phyloP scores from a whole-genome alignment of 73 alveolate genomes.

The Tetrahymena thermophila region DNA sequence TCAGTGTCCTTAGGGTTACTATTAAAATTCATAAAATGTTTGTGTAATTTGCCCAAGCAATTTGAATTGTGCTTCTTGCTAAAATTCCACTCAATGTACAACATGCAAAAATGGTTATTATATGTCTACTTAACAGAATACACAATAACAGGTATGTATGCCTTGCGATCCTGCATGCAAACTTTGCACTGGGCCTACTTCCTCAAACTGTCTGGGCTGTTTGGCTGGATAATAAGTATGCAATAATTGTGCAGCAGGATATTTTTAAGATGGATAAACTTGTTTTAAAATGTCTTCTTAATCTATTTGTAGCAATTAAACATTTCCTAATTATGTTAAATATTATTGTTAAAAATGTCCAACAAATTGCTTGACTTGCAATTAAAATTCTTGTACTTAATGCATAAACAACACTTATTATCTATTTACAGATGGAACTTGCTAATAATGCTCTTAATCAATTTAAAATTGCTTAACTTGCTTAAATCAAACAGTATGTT shows the following conservation, averaged over 20 bases:
- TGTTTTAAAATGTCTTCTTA: background rate
- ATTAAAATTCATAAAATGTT: background rate
- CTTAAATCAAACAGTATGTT: background rate
- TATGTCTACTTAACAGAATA: background rate
- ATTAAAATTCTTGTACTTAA: background rate
- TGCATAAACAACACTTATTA: background rate
- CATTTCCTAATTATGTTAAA: background rate
- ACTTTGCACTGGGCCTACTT: background rate
- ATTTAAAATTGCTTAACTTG: background rate
- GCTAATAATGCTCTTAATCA: background rate
- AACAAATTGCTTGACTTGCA: background rate
- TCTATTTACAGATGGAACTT: background rate
- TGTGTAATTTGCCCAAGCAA: background rate
- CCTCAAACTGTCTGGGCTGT: background rate
- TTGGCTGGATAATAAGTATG: background rate
- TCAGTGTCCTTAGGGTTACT: background rate
- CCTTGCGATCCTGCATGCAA: background rate
- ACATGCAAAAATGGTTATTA: background rate
- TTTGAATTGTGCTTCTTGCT: background rate
- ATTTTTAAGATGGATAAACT: background rate
- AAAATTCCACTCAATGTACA: background rate
- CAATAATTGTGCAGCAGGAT: background rate
- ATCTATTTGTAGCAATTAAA: background rate
- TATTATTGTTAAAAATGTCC: background rate
- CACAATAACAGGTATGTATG: background rate